phyloP scores from a whole-genome alignment of 2,329 filamentous ascomycete species.

The Colletotrichum spaethianum region DNA sequence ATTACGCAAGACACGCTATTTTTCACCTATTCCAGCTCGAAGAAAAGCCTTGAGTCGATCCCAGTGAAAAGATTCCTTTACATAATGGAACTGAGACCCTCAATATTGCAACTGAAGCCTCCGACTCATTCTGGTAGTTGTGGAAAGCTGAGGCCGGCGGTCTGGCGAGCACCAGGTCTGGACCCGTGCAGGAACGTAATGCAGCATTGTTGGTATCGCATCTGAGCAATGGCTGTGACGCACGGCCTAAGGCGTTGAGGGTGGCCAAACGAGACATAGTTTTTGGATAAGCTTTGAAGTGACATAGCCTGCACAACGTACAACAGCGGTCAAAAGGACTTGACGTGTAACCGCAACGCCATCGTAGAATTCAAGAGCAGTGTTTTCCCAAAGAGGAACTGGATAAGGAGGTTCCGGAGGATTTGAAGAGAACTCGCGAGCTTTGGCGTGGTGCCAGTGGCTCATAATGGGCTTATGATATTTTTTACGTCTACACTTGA shows the following conservation, averaged over 20 bases:
- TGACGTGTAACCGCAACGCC: neutral
- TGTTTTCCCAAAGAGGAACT: neutral
- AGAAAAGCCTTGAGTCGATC: neutral
- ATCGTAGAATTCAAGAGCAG: neutral
- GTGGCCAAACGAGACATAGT: too few relatives aligned
- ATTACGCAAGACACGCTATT: neutral
- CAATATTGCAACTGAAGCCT: too few relatives aligned
- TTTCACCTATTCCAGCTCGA: neutral
- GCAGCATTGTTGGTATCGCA: conserved; percentile 21
- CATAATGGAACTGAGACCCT: neutral
- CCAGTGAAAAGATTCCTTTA: neutral
- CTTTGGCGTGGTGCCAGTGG: neutral
- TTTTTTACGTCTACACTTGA: conserved; percentile 16
- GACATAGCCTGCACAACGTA: neutral
- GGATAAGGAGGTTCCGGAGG: neutral
- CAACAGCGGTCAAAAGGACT: neutral
- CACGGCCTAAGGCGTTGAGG: neutral
- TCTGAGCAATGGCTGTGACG: conserved; percentile 9
- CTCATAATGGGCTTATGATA: neutral
- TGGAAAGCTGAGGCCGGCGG: neutral
- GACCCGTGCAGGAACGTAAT: neutral
- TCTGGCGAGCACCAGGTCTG: neutral
- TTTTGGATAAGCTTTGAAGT: conserved; percentile 6
- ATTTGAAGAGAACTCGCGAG: neutral
- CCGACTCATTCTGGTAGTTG: neutral